These are phyloP conservation scores for Suillus subaureus DNA, from an alignment of 768 basidiomycete genomes.

Conservation along the genomic window DNA sequence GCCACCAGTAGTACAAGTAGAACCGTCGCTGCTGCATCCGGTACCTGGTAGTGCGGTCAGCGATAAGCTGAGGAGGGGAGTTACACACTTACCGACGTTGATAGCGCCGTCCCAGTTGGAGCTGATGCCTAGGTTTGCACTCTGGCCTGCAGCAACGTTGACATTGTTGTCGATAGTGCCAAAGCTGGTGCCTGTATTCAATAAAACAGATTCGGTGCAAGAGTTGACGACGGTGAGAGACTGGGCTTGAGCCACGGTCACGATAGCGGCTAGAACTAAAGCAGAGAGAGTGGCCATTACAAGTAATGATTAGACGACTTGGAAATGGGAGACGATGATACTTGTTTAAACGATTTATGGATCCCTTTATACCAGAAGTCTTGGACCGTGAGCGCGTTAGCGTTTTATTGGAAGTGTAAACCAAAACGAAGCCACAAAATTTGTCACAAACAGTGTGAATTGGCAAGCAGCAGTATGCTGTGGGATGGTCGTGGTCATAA, in stretches of 20 bases:
- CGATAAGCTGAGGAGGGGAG: slow-evolving; percentile 10
- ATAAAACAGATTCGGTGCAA: slow-evolving; percentile 29
- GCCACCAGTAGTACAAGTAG: slow-evolving; percentile 31
- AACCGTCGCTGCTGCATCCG: slow-evolving; percentile 23
- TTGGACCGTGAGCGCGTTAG: background rate
- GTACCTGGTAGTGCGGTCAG: slow-evolving; percentile 23
- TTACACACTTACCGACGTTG: slow-evolving; percentile 28
- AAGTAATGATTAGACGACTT: background rate
- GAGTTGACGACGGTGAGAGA: slow-evolving; percentile 32
- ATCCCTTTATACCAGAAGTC: background rate
- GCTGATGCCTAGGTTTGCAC: slow-evolving; percentile 31
- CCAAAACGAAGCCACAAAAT: background rate
- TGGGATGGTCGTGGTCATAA: background rate
- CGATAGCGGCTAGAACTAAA: slow-evolving; percentile 23
- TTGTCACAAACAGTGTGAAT: too few species aligned
- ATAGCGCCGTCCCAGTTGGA: slow-evolving; percentile 34
- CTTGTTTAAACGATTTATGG: background rate
- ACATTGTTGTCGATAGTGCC: slow-evolving; percentile 31
- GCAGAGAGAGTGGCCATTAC: slow-evolving; percentile 25
- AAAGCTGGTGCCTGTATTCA: slow-evolving; percentile 32
- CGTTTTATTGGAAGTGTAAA: background rate
- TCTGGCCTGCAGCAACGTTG: slow-evolving; percentile 24
- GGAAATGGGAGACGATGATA: background rate
- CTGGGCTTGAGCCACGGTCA: slow-evolving; percentile 24
- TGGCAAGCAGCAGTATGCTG: background rate